These are phyloP conservation scores for Gillenia trifoliata DNA, from an alignment of 306 rosid species.

Conservation along the genomic window DNA sequence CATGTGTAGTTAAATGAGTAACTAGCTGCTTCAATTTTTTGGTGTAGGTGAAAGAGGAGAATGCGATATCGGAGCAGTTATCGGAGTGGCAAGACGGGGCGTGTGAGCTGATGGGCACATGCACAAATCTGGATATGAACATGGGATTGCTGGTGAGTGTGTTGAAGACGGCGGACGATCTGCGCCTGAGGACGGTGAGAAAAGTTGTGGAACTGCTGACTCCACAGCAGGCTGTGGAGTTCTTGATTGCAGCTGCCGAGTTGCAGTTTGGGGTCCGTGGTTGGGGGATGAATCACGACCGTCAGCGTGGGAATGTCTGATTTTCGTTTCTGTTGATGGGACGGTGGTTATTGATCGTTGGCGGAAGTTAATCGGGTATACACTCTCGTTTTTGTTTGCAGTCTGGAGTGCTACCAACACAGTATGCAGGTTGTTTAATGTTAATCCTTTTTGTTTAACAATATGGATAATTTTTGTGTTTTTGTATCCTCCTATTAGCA, in stretches of 20 bases:
- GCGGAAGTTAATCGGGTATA: not conserved
- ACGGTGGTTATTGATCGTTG: not conserved
- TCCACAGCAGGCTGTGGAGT: constrained; percentile 68
- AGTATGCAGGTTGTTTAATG: not conserved
- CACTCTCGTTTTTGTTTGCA: not conserved
- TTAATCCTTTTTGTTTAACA: not conserved
- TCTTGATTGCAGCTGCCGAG: constrained; percentile 66
- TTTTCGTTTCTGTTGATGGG: not conserved
- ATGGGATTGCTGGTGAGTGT: constrained; percentile 36
- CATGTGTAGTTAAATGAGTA: not conserved
- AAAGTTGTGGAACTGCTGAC: constrained; percentile 58
- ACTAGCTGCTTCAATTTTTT: not conserved
- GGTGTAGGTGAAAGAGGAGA: constrained; percentile 69
- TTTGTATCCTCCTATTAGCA: not conserved
- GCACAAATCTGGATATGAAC: constrained; percentile 30
- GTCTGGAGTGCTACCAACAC: not conserved
- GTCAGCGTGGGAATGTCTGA: constrained; percentile 15
- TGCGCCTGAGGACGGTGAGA: constrained; percentile 57
- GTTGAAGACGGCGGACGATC: constrained; percentile 65
- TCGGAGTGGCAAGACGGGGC: constrained; percentile 86
- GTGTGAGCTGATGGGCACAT: constrained; percentile 41
- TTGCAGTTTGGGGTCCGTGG: constrained; percentile 61
- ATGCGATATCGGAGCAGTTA: constrained; percentile 62
- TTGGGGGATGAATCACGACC: constrained; percentile 71
- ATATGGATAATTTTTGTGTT: not conserved